Evolutionary conservation across 2,329 filamentous ascomycete genomes (phyloP).

Genomic region (Pseudogymnoascus sp.): DNA sequence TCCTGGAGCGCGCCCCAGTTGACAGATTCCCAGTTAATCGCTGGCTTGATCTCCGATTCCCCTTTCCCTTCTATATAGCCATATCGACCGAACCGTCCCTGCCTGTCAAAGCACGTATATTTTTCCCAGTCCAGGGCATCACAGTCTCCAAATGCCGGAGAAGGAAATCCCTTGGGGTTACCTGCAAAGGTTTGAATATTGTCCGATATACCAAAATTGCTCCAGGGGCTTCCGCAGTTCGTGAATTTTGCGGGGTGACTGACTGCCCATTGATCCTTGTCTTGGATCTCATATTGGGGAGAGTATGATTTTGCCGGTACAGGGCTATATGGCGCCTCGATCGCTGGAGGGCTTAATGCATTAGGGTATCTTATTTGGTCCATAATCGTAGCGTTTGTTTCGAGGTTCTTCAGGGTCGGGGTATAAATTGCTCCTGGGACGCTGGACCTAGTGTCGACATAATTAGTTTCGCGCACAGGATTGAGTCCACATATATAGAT

Average conservation of each 20-base stretch:
- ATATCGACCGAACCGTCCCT: slow-evolving; percentile 62
- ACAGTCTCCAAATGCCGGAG: slow-evolving; percentile 55
- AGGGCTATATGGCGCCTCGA: slow-evolving; percentile 34
- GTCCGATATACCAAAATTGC: slow-evolving; percentile 35
- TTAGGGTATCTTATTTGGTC: slow-evolving; percentile 28
- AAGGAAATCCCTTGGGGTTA: slow-evolving; percentile 49
- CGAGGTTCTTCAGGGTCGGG: slow-evolving; percentile 43
- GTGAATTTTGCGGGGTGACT: slow-evolving; percentile 50
- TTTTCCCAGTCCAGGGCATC: slow-evolving; percentile 51
- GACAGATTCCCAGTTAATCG: slow-evolving; percentile 56
- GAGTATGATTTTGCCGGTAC: slow-evolving; percentile 52
- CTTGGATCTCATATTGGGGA: slow-evolving; percentile 61
- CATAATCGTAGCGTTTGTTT: slow-evolving; percentile 30
- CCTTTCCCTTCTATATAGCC: slow-evolving; percentile 40
- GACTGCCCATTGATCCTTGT: slow-evolving; percentile 51
- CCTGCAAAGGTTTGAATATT: slow-evolving; percentile 60
- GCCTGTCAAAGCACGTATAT: slow-evolving; percentile 59
- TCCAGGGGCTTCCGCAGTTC: slow-evolving; percentile 55
- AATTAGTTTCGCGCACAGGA: slow-evolving; percentile 10
- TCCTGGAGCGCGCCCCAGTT: slow-evolving; percentile 66
- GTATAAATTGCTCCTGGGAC: slow-evolving; percentile 48
- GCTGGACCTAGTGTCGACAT: slow-evolving; percentile 31
- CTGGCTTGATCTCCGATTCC: background rate
- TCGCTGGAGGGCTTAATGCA: slow-evolving; percentile 29
- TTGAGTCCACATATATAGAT: slow-evolving; percentile 17